Conservation (phyloP, 371 early-diverging fungal species). For the Actinomortierella ambigua region DNA sequence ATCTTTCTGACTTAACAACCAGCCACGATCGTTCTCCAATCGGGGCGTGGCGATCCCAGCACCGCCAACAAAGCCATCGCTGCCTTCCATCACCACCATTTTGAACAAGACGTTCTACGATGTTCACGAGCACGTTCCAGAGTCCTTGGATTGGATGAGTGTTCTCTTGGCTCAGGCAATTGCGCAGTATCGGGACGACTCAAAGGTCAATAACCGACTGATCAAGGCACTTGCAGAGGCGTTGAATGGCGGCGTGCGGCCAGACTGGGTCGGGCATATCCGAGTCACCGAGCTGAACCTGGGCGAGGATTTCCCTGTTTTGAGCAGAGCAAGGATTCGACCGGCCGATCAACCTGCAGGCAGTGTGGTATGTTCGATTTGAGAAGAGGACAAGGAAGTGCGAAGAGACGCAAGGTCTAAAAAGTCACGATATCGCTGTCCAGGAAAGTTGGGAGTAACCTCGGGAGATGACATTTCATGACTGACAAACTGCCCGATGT, state of each 20-base stretch:
- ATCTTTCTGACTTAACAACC: slow-evolving; percentile 6
- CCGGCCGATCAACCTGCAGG: slow-evolving; percentile 69
- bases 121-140: slow-evolving; percentile 67
- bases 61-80: slow-evolving; percentile 34
- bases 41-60: slow-evolving; percentile 39
- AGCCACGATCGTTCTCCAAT: slow-evolving; percentile 41
- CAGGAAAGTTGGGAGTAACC: too few relatives aligned
- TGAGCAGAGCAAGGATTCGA: slow-evolving; percentile 73
- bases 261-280: slow-evolving; percentile 83
- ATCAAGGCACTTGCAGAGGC: slow-evolving; percentile 76
- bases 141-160: slow-evolving; percentile 93
- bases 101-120: slow-evolving; percentile 69
- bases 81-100: slow-evolving; percentile 48
- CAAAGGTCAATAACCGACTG: slow-evolving; percentile 74
- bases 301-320: slow-evolving; percentile 88
- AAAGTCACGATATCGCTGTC: too few relatives aligned
- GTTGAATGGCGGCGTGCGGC: slow-evolving; percentile 80
- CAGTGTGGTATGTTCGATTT: slow-evolving; percentile 63
- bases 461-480: too few relatives aligned
- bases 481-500: too few relatives aligned
- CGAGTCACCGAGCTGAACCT: slow-evolving; percentile 87
- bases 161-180: slow-evolving; percentile 88
- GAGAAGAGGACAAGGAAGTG: neutral
- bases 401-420: too few relatives aligned
- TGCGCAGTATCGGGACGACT: slow-evolving; percentile 82